Evolutionary conservation across 2,329 filamentous ascomycete genomes (phyloP), one percentile per base, ranked within the genome.

Genomic region (Trichoderma atroviride): DNA sequence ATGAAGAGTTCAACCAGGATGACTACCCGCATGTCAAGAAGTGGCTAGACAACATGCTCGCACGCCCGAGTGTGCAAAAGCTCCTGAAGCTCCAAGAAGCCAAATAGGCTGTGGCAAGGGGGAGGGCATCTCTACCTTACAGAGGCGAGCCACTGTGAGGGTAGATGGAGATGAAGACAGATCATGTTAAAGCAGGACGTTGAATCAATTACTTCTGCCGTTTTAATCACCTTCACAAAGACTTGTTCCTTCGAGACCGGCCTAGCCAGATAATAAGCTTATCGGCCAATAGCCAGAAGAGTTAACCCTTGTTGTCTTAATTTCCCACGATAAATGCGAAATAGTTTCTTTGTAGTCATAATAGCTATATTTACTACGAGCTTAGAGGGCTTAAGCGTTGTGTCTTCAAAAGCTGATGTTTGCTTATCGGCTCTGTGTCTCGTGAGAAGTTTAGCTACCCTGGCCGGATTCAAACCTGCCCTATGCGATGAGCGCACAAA

Each of bases 1-100:
- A 64, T 43, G 61, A 64, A 11, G 61, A 64, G 35, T 64, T 64
- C 35, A 64, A 64, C 24, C 61, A 64, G 35, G 24, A 29, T 64
- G 50, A 64, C 5, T 64, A 64, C 24, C 61, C 61, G 35, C 35
- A 64, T 5, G 50, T 64, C 52, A 64, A 64, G 61, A 64, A 56
- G 35, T 64, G 61, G 61, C 61, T 64, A 16, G 35, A 64, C 35
- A 64, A 40, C 35, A 64, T 64, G 50, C 61, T 64, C 16, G 6
- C 33, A 35, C 50, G 61, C 7, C 61, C 50, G 24, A 64, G 33
- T 56, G 61, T 56, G 24, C 14, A 56, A 5, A 64, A 56, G 61
- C 19, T 64, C 4, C 16, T 64, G 24, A 64, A 64, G 61, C 19
- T 64, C 50, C 61, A 64, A 56, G 61, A 64, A 43, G 61, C 50